phyloP scores from a whole-genome alignment of 306 rosid species.

The Cucurbita pepo region DNA sequence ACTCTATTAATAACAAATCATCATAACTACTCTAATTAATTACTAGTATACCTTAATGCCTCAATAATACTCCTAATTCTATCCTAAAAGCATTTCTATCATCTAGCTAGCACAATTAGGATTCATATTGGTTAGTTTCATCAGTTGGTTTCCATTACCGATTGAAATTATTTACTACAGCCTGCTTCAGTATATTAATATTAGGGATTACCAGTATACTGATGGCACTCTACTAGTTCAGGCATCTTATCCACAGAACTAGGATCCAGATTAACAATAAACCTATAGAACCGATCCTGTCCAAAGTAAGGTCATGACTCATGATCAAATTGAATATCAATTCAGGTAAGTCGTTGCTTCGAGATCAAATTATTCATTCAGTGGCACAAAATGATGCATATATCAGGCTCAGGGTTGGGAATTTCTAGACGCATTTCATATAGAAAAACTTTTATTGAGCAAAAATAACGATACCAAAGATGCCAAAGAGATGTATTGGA shows the following conservation, averaged over 20 bases:
- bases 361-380: background rate
- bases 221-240: background rate
- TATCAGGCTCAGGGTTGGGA: background rate
- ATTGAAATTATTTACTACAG: background rate
- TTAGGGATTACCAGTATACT: background rate
- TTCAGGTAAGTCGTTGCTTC: background rate
- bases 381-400: background rate
- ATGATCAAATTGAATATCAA: background rate
- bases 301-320: background rate
- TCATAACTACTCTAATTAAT: background rate
- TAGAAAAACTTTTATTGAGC: background rate
- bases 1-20: background rate
- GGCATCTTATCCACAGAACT: background rate
- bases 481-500: constrained; percentile 50
- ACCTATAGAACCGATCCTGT: background rate
- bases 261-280: background rate
- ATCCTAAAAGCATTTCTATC: background rate
- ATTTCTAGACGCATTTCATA: background rate
- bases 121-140: background rate
- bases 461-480: constrained; percentile 29
- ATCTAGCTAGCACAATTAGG: background rate
- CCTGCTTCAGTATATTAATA: background rate
- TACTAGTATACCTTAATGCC: background rate
- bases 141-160: background rate
- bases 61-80: background rate